Evolutionary conservation across 2,329 filamentous ascomycete genomes (phyloP).

Genomic region (Aspergillus spinulosporus): DNA sequence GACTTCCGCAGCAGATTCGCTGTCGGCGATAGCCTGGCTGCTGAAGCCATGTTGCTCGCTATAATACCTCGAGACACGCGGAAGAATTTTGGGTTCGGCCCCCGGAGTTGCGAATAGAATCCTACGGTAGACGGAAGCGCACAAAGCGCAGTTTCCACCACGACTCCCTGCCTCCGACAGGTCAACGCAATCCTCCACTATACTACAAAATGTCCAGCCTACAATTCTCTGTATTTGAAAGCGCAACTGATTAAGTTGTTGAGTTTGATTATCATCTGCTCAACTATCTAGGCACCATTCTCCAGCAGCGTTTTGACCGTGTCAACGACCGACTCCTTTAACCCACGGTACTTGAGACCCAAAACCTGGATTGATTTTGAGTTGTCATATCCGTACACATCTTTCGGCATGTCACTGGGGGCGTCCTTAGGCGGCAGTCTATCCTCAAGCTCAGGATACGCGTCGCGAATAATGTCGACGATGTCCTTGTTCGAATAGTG

Average conservation of each 20-base stretch:
- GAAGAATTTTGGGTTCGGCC: slow-evolving; percentile 34
- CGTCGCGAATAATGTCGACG: slow-evolving; percentile 44
- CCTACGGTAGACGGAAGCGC: slow-evolving; percentile 28
- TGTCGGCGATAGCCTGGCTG: slow-evolving; percentile 57
- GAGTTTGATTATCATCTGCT: too few relatives aligned
- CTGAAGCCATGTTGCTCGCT: slow-evolving; percentile 41
- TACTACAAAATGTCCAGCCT: too few relatives aligned
- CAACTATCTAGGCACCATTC: slow-evolving; percentile 37
- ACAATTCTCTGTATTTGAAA: too few relatives aligned
- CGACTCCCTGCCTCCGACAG: background rate
- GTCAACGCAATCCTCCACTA: too few relatives aligned
- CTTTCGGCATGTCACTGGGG: slow-evolving; percentile 31
- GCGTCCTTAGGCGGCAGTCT: slow-evolving; percentile 42
- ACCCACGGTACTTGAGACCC: slow-evolving; percentile 42
- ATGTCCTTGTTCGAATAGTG: slow-evolving; percentile 46
- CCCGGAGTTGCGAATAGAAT: slow-evolving; percentile 22
- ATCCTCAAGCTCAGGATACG: slow-evolving; percentile 44
- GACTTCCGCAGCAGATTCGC: slow-evolving; percentile 77
- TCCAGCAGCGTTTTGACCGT: slow-evolving; percentile 39
- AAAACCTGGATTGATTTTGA: slow-evolving; percentile 43
- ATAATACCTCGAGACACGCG: slow-evolving; percentile 23
- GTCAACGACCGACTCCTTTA: slow-evolving; percentile 42
- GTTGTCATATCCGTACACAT: slow-evolving; percentile 41
- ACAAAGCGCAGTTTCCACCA: slow-evolving; percentile 19
- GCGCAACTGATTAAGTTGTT: too few relatives aligned